phyloP scores from a whole-genome alignment of 1,284 basidiomycete genomes.

The Fomitopsis palustris region DNA sequence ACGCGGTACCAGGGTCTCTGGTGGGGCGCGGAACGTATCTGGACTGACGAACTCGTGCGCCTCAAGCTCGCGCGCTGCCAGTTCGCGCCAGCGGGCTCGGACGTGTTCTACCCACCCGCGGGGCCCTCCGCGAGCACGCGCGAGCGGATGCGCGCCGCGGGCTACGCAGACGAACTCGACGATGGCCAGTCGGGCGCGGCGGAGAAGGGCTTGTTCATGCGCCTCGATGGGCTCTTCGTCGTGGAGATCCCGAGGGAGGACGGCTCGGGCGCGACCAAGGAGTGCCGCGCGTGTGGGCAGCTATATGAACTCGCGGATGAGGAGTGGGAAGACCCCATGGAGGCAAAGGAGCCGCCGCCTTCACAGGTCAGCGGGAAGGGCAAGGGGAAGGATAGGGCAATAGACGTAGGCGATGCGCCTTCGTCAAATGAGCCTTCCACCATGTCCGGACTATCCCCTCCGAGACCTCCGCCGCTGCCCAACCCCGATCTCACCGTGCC shows the following conservation, averaged over 20 bases:
- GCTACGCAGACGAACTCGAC: conserved; percentile 16
- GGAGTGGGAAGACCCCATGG: conserved; percentile 53
- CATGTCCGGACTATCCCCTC: conserved; percentile 28
- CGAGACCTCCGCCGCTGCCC: conserved; percentile 28
- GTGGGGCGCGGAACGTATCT: conserved; percentile 89
- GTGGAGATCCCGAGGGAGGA: conserved; percentile 45
- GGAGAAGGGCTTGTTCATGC: conserved; percentile 64
- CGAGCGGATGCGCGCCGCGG: conserved; percentile 27
- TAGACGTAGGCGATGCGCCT: background rate
- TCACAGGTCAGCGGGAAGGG: conserved; percentile 8
- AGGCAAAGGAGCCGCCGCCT: background rate
- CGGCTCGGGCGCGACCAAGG: conserved; percentile 41
- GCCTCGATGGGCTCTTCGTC: conserved; percentile 56
- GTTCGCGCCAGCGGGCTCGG: conserved; percentile 59
- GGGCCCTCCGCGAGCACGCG: conserved; percentile 45
- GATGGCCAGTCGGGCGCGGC: conserved; percentile 46
- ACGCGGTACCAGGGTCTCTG: conserved; percentile 76
- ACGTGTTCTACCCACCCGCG: conserved; percentile 54
- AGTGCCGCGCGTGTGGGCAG: conserved; percentile 62
- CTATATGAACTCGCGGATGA: conserved; percentile 71
- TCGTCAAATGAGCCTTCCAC: conserved; percentile 13
- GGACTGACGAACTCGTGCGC: conserved; percentile 82
- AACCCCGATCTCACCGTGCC: conserved; percentile 28
- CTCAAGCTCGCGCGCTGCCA: conserved; percentile 64
- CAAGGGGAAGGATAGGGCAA: conserved; percentile 17